Percentiles rank a stretch among this genome's conserved stretches.
phyloP scores from a whole-genome alignment of 208 protist genomes.

The Acanthamoeba castellanii region DNA sequence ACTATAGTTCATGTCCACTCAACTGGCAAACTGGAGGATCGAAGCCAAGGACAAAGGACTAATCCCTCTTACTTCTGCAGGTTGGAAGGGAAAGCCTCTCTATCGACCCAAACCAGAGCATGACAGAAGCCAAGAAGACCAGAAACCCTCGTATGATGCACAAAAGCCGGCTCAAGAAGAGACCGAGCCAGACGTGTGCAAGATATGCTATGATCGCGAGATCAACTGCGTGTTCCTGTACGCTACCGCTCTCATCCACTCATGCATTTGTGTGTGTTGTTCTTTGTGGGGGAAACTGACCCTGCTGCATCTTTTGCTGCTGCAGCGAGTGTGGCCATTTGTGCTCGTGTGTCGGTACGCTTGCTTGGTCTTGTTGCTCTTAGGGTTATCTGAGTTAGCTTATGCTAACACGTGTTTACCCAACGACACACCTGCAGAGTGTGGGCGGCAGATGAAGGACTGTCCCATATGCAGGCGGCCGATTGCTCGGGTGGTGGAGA shows the following conservation, averaged over 20 bases:
- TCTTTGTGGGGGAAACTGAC: too few relatives aligned
- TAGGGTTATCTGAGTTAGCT: neutral
- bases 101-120: neutral
- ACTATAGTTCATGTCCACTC: neutral
- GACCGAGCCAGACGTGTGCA: neutral
- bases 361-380: neutral
- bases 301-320: neutral
- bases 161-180: neutral
- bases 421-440: neutral
- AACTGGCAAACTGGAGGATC: too few relatives aligned
- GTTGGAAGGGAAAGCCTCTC: neutral
- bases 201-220: slow-evolving; percentile 13
- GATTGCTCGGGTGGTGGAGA: neutral
- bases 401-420: too few relatives aligned
- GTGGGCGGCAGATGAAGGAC: neutral
- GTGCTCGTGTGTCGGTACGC: neutral
- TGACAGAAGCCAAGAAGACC: neutral
- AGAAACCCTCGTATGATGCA: neutral
- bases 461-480: neutral
- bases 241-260: neutral
- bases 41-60: too few relatives aligned
- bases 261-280: neutral
- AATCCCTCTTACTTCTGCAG: neutral
- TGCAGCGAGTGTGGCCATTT: neutral
- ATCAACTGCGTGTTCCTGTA: slow-evolving; percentile 49